Evolutionary conservation across 768 basidiomycete species (phyloP).

Genomic region (Pleurotus giganteus): DNA sequence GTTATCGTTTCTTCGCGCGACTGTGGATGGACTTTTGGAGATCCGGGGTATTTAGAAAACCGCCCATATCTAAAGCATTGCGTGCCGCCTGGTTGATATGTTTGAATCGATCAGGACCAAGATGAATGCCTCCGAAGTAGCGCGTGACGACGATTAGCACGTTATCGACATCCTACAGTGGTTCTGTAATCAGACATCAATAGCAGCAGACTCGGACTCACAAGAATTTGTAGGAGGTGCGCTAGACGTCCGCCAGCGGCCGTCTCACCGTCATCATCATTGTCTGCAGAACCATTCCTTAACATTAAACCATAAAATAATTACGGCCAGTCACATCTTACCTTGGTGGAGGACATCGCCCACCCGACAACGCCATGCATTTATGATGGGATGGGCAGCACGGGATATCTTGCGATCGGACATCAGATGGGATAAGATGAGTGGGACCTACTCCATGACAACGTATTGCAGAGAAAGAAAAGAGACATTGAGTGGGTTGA

Average conservation of each 20-base stretch:
- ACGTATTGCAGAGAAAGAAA: constrained; percentile 17
- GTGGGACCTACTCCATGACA: constrained; percentile 50
- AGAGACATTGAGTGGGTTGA: not conserved
- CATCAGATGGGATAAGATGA: constrained; percentile 64
- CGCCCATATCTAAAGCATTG: constrained; percentile 84
- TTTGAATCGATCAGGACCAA: constrained; percentile 87
- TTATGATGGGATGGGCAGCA: constrained; percentile 77
- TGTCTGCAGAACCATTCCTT: constrained; percentile 50
- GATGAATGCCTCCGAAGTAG: constrained; percentile 89
- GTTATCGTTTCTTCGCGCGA: constrained; percentile 5
- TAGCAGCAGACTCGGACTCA: constrained; percentile 26
- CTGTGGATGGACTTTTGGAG: constrained; percentile 22
- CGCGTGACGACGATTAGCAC: constrained; percentile 91
- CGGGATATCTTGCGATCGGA: constrained; percentile 71
- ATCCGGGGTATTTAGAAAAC: constrained; percentile 66
- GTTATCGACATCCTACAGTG: constrained; percentile 66
- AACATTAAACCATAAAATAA: not conserved
- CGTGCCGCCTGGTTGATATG: constrained; percentile 96
- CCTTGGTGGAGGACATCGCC: constrained; percentile 74
- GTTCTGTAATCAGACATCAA: not conserved
- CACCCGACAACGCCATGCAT: constrained; percentile 78
- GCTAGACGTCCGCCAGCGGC: constrained; percentile 90
- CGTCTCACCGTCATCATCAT: constrained; percentile 93
- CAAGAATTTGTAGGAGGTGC: constrained; percentile 87
- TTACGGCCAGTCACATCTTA: constrained; percentile 23